Conservation (phyloP, 129 eudicot genomes). For the Smallanthus sonchifolius region DNA sequence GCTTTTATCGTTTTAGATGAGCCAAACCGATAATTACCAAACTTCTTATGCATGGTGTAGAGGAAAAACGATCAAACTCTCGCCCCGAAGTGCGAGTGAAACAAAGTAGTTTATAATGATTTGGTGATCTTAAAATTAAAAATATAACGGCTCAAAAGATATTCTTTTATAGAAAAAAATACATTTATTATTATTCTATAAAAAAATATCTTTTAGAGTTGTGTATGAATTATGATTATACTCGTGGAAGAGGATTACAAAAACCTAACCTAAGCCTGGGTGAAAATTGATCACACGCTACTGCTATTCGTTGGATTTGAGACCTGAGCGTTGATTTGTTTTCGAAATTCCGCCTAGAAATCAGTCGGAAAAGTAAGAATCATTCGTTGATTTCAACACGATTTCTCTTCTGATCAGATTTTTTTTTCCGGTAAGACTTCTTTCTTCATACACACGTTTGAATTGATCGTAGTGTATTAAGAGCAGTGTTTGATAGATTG, state of each 20-base stretch:
- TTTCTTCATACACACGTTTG: not conserved
- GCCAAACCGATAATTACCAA: too few relatives aligned
- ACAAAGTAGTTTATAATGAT: too few relatives aligned
- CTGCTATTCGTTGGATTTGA: conserved; percentile 17
- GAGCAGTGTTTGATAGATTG: conserved; percentile 8
- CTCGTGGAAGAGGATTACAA: not conserved
- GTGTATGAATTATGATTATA: not conserved
- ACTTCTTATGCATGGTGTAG: too few relatives aligned
- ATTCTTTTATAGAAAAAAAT: too few relatives aligned
- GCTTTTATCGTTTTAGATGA: too few relatives aligned
- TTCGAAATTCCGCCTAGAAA: conserved; percentile 16
- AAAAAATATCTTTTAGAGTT: not conserved
- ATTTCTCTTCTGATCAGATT: conserved; percentile 21
- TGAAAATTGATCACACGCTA: conserved; percentile 25
- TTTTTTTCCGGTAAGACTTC: conserved; percentile 6
- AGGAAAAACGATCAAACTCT: too few relatives aligned
- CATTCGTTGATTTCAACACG: conserved; percentile 13
- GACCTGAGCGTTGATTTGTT: not conserved
- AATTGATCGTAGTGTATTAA: not conserved
- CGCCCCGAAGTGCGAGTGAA: too few relatives aligned
- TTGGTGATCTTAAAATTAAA: too few relatives aligned
- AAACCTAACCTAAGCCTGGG: conserved; percentile 22
- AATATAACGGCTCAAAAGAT: too few relatives aligned
- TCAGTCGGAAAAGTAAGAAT: conserved; percentile 3
- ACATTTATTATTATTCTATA: too few relatives aligned